Evolutionary conservation across 202 grass and related monocot species (phyloP).

Genomic region (Panicum hallii): DNA sequence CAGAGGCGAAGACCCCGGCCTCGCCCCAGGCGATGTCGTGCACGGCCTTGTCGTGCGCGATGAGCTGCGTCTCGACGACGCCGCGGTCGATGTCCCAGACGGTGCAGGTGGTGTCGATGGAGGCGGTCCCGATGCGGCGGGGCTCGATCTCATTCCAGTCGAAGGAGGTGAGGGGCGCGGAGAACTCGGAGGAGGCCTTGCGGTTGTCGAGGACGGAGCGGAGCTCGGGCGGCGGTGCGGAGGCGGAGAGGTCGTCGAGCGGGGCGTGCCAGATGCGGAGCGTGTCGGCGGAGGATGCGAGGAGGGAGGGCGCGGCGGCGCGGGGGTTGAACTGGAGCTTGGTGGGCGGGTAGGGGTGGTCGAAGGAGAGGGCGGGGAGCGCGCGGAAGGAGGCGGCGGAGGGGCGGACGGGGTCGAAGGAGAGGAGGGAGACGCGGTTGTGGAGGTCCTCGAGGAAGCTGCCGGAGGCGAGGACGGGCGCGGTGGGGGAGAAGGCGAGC

Average conservation of each 20-base stretch:
- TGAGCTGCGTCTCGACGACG: constrained; percentile 93
- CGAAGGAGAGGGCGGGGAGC: constrained; percentile 79
- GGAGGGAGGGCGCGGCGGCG: constrained; percentile 41
- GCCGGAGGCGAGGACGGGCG: constrained; percentile 78
- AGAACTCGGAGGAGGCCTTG: constrained; percentile 80
- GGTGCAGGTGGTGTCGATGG: constrained; percentile 96
- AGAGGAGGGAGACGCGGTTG: constrained; percentile 85
- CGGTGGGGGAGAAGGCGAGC: constrained; percentile 78
- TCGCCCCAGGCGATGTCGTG: constrained; percentile 97
- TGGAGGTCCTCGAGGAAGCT: constrained; percentile 84
- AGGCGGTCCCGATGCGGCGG: constrained; percentile 73
- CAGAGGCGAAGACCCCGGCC: constrained; percentile 81
- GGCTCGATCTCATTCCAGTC: constrained; percentile 90
- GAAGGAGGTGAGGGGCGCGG: constrained; percentile 90
- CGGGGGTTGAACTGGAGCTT: constrained; percentile 89
- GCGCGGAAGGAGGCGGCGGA: constrained; percentile 64
- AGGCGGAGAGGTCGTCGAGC: constrained; percentile 53
- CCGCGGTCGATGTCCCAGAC: constrained; percentile 95
- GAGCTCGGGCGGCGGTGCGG: constrained; percentile 55
- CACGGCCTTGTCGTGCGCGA: constrained; percentile 99
- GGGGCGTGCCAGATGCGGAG: constrained; percentile 75
- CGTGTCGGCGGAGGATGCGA: constrained; percentile 74
- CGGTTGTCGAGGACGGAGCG: constrained; percentile 81
- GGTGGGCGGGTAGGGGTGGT: constrained; percentile 89
- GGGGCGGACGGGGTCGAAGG: constrained; percentile 71